Base-by-base conservation (phyloP, 768 basidiomycete species). In the Tylopilus subfusipes region DNA sequence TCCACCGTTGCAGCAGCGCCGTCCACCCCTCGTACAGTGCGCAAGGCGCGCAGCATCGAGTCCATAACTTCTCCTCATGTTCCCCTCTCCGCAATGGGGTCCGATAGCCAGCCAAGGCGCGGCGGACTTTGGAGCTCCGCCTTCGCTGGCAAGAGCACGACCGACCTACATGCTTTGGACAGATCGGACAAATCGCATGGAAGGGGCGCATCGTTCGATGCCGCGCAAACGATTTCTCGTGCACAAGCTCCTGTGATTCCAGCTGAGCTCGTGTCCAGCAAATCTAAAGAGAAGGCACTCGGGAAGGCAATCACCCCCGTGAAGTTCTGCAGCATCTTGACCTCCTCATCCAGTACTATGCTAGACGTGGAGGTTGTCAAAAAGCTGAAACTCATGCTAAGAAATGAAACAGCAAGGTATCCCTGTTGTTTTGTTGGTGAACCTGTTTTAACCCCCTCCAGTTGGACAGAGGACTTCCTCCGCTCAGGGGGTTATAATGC, bases 401-500 rank as follows among this genome's bases (percentile, higher is more conserved):
- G 97, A 52, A 97, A 97, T 61, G 97, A 98, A 71, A 80, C 86
- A n/a, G 93, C 95, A 2, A 82, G 78, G 90, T 93, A 69, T 56
- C 75, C 63, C 19, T 40, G 4, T 22, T 27, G 29, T 42, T 30
- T 55, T 21, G 24, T 21, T 44, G 5, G 44, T 22, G 50, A 29
- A 44, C 31, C 1, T 12, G 16, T 54, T 48, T 53, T 52, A 29
- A 53, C 50, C 33, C 42, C 45, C 42, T 49, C 0, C 55, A 95
- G 93, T 50, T 98, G 96, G 95, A 86, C 97, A 13, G 81, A 91
- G 61, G 85, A 86, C 42, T 98, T 98, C 65, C 69, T 97, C 45
- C 79, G 79, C 47, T 70, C 83, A 22, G 92, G 93, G 16, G 97
- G 97, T 1, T 99, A 98, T 64, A 80, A 84, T 11, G 85, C 88